Conservation (phyloP, 2,329 filamentous ascomycete genomes). For the Colletotrichum sidae region DNA sequence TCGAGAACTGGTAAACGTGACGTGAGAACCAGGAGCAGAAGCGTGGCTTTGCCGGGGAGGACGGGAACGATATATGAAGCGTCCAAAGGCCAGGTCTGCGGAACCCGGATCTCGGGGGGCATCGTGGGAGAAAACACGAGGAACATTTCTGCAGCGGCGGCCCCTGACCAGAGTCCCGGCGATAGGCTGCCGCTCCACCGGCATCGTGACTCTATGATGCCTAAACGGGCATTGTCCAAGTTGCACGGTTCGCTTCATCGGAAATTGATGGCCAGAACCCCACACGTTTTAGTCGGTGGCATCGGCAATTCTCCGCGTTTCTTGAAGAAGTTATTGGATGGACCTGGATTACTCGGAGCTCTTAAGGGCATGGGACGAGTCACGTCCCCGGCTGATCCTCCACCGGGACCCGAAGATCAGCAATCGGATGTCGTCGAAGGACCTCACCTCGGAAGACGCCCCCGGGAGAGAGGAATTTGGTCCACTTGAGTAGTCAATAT, state of each 20-base stretch:
- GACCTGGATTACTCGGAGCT: background rate
- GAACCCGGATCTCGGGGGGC: slow-evolving; percentile 26
- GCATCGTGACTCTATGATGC: slow-evolving; percentile 16
- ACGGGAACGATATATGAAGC: background rate
- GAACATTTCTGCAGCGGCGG: background rate
- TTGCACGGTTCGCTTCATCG: slow-evolving; percentile 27
- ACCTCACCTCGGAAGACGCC: background rate
- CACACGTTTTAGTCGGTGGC: slow-evolving; percentile 9
- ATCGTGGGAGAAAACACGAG: background rate
- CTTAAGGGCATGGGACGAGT: slow-evolving; percentile 25
- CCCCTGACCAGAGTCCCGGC: slow-evolving; percentile 10
- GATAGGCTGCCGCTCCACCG: slow-evolving; percentile 23
- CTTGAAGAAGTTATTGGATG: slow-evolving; percentile 17
- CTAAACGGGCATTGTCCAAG: slow-evolving; percentile 4
- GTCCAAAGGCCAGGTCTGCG: background rate
- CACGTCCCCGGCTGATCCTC: slow-evolving; percentile 17
- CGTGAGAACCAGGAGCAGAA: background rate
- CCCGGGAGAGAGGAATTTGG: background rate
- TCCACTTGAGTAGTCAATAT: background rate
- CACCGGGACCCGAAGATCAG: slow-evolving; percentile 18
- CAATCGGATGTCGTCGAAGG: slow-evolving; percentile 12
- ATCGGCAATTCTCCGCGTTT: slow-evolving; percentile 12
- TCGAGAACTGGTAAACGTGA: slow-evolving; percentile 2
- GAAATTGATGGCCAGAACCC: slow-evolving; percentile 29
- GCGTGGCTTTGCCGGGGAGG: background rate